Conservation (phyloP, 306 rosid genomes). For the Canavalia gladiata region DNA sequence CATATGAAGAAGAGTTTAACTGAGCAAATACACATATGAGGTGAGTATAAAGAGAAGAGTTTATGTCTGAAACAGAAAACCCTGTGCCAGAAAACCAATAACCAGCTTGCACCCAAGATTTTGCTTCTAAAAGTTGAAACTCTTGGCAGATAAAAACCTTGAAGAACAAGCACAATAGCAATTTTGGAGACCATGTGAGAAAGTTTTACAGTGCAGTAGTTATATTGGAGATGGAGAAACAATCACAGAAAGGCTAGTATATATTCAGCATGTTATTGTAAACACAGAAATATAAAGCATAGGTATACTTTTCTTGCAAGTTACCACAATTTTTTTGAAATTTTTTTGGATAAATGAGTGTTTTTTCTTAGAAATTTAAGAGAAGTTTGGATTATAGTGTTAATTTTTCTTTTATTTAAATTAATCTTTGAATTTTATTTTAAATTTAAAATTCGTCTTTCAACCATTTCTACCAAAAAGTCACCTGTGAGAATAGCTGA, state of each 20-base stretch:
- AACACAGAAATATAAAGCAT: too few species aligned
- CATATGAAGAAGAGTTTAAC: slow-evolving; percentile 49
- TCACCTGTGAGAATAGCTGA: too few species aligned
- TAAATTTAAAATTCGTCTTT: too few species aligned
- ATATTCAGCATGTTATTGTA: not conserved
- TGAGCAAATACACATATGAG: slow-evolving; percentile 48
- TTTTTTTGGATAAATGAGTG: too few species aligned
- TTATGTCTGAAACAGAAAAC: slow-evolving; percentile 39
- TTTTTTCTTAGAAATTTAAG: too few species aligned
- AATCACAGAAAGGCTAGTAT: not conserved
- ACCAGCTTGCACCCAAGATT: slow-evolving; percentile 50
- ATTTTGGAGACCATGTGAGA: slow-evolving; percentile 14
- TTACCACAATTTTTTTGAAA: too few species aligned
- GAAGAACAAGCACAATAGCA: not conserved
- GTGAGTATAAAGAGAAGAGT: slow-evolving; percentile 54
- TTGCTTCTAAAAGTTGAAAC: slow-evolving; percentile 35
- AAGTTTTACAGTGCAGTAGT: not conserved
- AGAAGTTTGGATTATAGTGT: too few species aligned
- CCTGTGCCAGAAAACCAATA: slow-evolving; percentile 39
- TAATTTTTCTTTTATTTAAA: too few species aligned
- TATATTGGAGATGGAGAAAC: not conserved
- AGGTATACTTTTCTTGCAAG: too few species aligned
- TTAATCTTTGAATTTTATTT: too few species aligned
- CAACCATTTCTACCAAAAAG: too few species aligned
- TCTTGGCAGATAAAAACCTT: not conserved